Conservation (phyloP, 306 rosid species). For the Cucumis cinereus region DNA sequence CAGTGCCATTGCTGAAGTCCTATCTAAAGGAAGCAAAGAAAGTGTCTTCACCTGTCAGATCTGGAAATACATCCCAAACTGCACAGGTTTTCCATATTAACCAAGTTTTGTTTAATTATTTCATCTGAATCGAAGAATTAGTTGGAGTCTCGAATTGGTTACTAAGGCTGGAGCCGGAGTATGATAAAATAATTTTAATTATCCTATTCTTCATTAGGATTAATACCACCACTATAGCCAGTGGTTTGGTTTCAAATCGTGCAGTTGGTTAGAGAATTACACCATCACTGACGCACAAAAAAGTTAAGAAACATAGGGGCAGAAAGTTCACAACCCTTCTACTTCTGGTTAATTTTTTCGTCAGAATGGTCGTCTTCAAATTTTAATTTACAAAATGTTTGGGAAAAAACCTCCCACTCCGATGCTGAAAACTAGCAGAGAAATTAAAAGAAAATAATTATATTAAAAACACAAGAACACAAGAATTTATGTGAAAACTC, state of each 20-base stretch:
- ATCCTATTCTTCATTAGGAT: background rate
- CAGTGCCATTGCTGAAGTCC: slow-evolving; percentile 73
- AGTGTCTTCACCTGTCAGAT: slow-evolving; percentile 51
- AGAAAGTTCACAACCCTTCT: background rate
- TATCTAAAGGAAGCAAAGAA: slow-evolving; percentile 90
- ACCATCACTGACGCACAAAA: background rate
- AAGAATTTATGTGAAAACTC: too few species aligned
- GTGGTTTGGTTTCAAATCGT: background rate
- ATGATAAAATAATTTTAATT: background rate
- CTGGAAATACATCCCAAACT: slow-evolving; percentile 65
- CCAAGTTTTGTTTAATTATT: background rate
- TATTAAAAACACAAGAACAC: too few species aligned
- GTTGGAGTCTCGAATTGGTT: background rate
- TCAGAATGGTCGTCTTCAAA: background rate
- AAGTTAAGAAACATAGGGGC: background rate
- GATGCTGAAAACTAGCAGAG: too few species aligned
- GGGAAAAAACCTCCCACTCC: too few species aligned
- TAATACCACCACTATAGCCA: background rate
- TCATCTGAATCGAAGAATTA: background rate
- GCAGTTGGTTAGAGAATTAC: background rate
- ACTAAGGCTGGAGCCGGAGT: background rate
- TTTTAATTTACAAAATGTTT: too few species aligned
- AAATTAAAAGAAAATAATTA: too few species aligned
- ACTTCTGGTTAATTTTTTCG: background rate
- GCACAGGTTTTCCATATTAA: slow-evolving; percentile 33